Evolutionary conservation across 148 eudicot genomes (phyloP).

Genomic region (Amaranthus cruentus): DNA sequence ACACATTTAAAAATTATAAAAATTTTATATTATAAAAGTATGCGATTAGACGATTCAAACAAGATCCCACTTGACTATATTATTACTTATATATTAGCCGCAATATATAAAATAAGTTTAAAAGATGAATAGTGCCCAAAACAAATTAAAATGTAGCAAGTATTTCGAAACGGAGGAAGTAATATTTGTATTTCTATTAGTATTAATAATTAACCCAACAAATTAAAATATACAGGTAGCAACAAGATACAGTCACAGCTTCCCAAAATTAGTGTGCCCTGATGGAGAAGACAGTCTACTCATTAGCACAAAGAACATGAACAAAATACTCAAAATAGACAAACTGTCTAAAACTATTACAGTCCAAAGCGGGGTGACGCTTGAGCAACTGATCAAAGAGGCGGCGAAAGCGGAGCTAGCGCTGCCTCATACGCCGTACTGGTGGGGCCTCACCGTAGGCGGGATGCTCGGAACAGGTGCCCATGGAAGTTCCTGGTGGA

Average conservation of each 20-base stretch:
- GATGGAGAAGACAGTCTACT: slow-evolving; percentile 56
- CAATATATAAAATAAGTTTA: too few relatives aligned
- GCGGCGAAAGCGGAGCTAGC: slow-evolving; percentile 51
- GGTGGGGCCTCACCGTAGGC: slow-evolving; percentile 80
- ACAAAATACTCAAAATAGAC: slow-evolving; percentile 32
- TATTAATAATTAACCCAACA: neutral
- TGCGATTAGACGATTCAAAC: too few relatives aligned
- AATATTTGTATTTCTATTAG: neutral
- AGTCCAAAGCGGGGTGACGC: slow-evolving; percentile 56
- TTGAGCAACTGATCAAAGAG: slow-evolving; percentile 47
- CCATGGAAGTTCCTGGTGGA: slow-evolving; percentile 77
- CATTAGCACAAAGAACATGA: slow-evolving; percentile 57
- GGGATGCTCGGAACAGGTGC: slow-evolving; percentile 76
- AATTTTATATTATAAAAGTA: too few relatives aligned
- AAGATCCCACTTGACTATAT: too few relatives aligned
- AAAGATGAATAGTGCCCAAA: neutral
- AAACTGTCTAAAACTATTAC: slow-evolving; percentile 22
- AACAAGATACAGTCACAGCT: slow-evolving; percentile 54
- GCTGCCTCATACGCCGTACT: slow-evolving; percentile 71
- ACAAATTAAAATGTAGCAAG: neutral
- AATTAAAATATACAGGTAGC: slow-evolving; percentile 20
- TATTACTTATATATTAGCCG: too few relatives aligned
- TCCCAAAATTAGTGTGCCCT: slow-evolving; percentile 59
- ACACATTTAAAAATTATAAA: too few relatives aligned
- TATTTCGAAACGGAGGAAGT: too few relatives aligned